Base-by-base conservation (phyloP, 139 green algal genomes). In the Chlorella sp. region DNA sequence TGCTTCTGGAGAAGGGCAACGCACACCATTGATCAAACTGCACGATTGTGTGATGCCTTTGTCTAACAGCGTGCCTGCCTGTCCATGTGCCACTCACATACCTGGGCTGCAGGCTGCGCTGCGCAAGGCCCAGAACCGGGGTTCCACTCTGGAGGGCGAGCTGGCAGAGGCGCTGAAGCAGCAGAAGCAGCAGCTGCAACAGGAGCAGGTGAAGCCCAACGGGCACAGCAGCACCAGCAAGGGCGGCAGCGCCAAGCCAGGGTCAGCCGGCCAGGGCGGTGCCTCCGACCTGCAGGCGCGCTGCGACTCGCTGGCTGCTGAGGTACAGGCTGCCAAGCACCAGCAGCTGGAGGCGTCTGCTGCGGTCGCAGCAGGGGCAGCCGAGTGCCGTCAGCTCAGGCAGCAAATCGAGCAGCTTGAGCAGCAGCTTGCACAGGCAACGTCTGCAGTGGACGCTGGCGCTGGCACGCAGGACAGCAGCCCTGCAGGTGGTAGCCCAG, bases 41-140 rank as follows among this genome's bases (percentile, higher is more conserved):
- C 30, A 3, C 1, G 14, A 53, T 14, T 18, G 3, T 82, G 16
- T 30, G 16, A 19, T 48, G 48, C 48, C 7, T 9, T 57, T 57
- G 48, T 57, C 48, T 57, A 16, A 16, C n/a, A n/a, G 40, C 24
- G 22, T 28, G 42, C 79, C 18, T 30, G 30, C 24, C 42, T 39
- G 73, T 80, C 24, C 32, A 40, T 37, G 14, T 48, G 36, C 1
- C 14, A 7, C 78, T 2, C 32, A 3, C 39, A 9, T 48, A 7
- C 37, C 28, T 87, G 82, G 4, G 14, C 2, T 75, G 71, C 85
- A 89, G 85, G 85, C 42, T n/a, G 89, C 77, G 34, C 75, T 92
- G 68, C 48, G 82, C 48, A 93, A 91, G 60, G 68, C 68, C 1
- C 90, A 93, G 66, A 68, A 68, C 68, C 69, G 87, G 1, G 89